Conservation (phyloP, 306 rosid genomes). For the Gleditsia sinensis region DNA sequence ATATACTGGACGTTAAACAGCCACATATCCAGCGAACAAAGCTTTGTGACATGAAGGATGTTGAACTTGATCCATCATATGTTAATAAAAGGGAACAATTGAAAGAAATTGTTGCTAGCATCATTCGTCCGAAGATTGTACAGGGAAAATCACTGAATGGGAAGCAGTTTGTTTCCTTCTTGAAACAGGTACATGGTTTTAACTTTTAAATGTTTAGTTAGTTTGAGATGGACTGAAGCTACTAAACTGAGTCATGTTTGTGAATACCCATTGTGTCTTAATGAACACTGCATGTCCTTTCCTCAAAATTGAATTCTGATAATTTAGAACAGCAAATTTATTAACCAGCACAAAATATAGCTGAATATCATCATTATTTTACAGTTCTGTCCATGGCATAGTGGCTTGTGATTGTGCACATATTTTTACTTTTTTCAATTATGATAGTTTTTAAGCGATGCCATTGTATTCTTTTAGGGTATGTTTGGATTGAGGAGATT, state of each 20-base stretch:
- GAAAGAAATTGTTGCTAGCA: conserved; percentile 78
- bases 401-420: not conserved
- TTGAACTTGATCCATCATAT: conserved; percentile 77
- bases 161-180: conserved; percentile 81
- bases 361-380: conserved; percentile 15
- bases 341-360: not conserved
- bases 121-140: conserved; percentile 88
- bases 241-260: conserved; percentile 12
- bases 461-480: too few species aligned
- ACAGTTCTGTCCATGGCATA: conserved; percentile 6
- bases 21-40: conserved; percentile 95
- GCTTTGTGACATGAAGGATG: conserved; percentile 95
- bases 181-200: conserved; percentile 71
- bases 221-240: conserved; percentile 25
- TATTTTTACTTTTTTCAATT: not conserved
- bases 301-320: conserved; percentile 1
- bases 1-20: conserved; percentile 33
- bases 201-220: conserved; percentile 12
- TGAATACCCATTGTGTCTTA: not conserved
- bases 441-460: not conserved
- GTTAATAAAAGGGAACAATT: conserved; percentile 75
- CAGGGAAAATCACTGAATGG: conserved; percentile 80
- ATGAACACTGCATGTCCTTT: not conserved
- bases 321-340: not conserved
- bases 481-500: too few species aligned